Evolutionary conservation across 2,329 filamentous ascomycete genomes (phyloP).

Genomic region (Trichoderma arundinaceum): DNA sequence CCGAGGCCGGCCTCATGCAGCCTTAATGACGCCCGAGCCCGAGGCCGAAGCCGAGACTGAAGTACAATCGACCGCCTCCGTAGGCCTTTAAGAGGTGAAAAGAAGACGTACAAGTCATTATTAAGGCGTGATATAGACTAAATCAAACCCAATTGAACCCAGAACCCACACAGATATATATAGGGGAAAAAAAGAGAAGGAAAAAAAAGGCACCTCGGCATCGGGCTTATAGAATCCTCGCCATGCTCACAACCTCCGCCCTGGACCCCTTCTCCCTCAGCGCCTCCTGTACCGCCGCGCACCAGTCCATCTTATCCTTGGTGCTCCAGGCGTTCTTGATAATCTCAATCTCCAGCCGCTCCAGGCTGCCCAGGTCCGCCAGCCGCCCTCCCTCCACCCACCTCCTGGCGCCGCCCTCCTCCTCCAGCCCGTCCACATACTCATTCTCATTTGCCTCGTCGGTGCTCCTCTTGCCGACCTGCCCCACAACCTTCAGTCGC

Average conservation of each 20-base stretch:
- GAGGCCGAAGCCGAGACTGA: background rate
- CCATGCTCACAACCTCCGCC: slow-evolving; percentile 38
- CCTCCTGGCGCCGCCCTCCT: slow-evolving; percentile 31
- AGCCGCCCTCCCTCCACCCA: slow-evolving; percentile 43
- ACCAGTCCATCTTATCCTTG: slow-evolving; percentile 46
- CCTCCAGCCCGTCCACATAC: slow-evolving; percentile 31
- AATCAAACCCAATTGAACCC: no score
- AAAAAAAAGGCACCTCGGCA: background rate
- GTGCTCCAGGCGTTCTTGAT: slow-evolving; percentile 42
- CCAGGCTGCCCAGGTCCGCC: slow-evolving; percentile 40
- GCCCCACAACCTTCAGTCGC: slow-evolving; percentile 47
- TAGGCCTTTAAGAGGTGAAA: no score
- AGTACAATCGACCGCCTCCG: no score
- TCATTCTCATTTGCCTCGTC: slow-evolving; percentile 15
- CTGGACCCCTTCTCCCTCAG: slow-evolving; percentile 36
- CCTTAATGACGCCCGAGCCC: background rate
- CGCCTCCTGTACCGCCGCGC: slow-evolving; percentile 40
- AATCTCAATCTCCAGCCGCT: slow-evolving; percentile 51
- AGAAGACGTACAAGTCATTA: no score
- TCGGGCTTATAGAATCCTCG: slow-evolving; percentile 34
- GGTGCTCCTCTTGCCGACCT: slow-evolving; percentile 35
- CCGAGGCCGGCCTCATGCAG: background rate
- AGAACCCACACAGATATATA: background rate
- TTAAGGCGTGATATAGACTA: no score
- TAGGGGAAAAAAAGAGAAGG: background rate